Percentiles rank a stretch among this genome's conserved stretches.
Conservation (phyloP, 2,329 filamentous ascomycete species). For the Metarhizium robertsii region DNA sequence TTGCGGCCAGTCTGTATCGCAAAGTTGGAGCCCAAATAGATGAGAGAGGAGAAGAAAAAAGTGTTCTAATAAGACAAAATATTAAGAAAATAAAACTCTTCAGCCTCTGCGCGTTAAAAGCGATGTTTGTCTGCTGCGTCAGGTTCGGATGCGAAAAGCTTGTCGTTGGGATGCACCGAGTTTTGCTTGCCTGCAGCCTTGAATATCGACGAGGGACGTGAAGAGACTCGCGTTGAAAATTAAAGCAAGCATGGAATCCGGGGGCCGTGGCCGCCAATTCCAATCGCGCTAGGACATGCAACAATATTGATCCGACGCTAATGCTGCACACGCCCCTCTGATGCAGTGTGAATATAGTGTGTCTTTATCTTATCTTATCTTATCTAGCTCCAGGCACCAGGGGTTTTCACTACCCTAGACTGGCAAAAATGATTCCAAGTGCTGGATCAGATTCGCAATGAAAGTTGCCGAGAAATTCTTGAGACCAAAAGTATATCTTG, state of each 20-base stretch:
- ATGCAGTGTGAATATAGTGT: conserved; percentile 5
- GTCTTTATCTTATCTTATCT: conserved; percentile 5
- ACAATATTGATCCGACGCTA: conserved; percentile 26
- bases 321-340: not conserved
- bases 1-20: conserved; percentile 5
- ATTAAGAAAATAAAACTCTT: not conserved
- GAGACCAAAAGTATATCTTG: not conserved
- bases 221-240: conserved; percentile 28
- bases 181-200: conserved; percentile 8
- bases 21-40: conserved; percentile 6
- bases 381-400: conserved; percentile 6
- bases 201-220: not conserved
- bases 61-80: not conserved
- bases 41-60: not conserved
- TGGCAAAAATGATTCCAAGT: not conserved
- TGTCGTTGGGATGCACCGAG: conserved; percentile 1
- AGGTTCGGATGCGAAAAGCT: not conserved
- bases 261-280: conserved; percentile 31
- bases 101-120: not conserved
- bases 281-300: conserved; percentile 29
- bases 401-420: not conserved
- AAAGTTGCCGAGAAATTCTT: not conserved
- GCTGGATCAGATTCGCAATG: not conserved
- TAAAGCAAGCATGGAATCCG: conserved; percentile 26
- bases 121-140: conserved; percentile 4